phyloP scores from a whole-genome alignment of 768 basidiomycete species.

The Xerocomellus dryophilus region DNA sequence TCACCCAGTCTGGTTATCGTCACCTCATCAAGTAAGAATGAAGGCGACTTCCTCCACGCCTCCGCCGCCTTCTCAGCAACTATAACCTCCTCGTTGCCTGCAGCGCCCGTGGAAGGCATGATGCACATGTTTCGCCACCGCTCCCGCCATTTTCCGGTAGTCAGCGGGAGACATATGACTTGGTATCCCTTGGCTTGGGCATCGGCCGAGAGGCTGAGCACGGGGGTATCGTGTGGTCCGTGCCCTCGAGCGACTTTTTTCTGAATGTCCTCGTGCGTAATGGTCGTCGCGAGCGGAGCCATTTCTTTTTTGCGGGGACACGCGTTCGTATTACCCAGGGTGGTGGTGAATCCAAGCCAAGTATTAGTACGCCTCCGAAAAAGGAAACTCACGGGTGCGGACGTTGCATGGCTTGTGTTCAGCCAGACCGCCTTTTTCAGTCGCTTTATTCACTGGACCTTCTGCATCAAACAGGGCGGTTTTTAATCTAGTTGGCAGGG shows the following conservation, averaged over 20 bases:
- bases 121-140: constrained; percentile 92
- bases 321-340: constrained; percentile 8
- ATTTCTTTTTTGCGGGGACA: constrained; percentile 16
- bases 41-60: constrained; percentile 80
- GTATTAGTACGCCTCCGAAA: constrained; percentile 11
- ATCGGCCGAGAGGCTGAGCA: constrained; percentile 49
- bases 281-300: constrained; percentile 28
- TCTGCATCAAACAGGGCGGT: background rate
- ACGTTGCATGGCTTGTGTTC: constrained; percentile 14
- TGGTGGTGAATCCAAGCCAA: constrained; percentile 8
- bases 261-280: constrained; percentile 40
- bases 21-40: constrained; percentile 79
- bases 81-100: constrained; percentile 38
- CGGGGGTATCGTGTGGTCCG: constrained; percentile 41
- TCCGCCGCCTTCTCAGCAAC: constrained; percentile 68
- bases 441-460: background rate
- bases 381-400: constrained; percentile 21
- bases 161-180: constrained; percentile 78
- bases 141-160: constrained; percentile 79
- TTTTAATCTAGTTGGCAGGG: constrained; percentile 3
- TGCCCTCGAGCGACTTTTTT: constrained; percentile 22
- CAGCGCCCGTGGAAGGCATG: constrained; percentile 44
- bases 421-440: background rate
- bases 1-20: constrained; percentile 78
- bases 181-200: constrained; percentile 70